These are phyloP conservation scores for Papiliotrema laurentii DNA, from an alignment of 1,284 basidiomycete species.

Conservation along the genomic window DNA sequence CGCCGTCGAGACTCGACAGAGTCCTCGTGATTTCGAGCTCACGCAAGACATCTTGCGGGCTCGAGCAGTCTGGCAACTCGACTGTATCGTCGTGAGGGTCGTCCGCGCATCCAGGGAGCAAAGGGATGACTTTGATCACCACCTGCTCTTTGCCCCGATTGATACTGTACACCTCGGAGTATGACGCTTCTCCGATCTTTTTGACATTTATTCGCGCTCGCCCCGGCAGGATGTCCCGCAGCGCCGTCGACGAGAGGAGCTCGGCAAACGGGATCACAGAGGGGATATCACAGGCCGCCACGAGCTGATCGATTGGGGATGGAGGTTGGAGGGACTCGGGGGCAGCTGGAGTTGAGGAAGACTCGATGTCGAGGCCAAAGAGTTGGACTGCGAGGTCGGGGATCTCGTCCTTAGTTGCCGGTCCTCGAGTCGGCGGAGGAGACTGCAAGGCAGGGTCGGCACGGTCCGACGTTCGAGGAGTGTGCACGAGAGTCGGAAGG, in stretches of 20 bases:
- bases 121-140: conserved; percentile 32
- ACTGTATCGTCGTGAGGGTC: conserved; percentile 9
- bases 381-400: conserved; percentile 1
- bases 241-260: conserved; percentile 4
- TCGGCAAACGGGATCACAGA: conserved; percentile 6
- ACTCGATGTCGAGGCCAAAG: background rate
- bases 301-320: background rate
- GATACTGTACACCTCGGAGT: conserved; percentile 93
- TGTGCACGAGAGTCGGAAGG: too few species aligned
- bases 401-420: background rate
- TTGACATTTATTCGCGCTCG: background rate
- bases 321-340: background rate
- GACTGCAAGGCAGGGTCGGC: too few species aligned
- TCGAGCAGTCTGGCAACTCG: conserved; percentile 53
- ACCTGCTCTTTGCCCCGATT: conserved; percentile 42
- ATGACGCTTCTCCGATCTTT: conserved; percentile 95
- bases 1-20: conserved; percentile 58
- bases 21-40: conserved; percentile 81
- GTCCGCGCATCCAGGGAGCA: conserved; percentile 5
- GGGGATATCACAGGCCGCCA: conserved; percentile 1
- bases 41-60: conserved; percentile 72
- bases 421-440: too few species aligned
- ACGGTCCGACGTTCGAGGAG: too few species aligned
- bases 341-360: background rate
- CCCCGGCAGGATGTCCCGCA: conserved; percentile 1